Conservation (phyloP, 495 filamentous ascomycete genomes). For the Aspergillus sclerotiicarbonarius region DNA sequence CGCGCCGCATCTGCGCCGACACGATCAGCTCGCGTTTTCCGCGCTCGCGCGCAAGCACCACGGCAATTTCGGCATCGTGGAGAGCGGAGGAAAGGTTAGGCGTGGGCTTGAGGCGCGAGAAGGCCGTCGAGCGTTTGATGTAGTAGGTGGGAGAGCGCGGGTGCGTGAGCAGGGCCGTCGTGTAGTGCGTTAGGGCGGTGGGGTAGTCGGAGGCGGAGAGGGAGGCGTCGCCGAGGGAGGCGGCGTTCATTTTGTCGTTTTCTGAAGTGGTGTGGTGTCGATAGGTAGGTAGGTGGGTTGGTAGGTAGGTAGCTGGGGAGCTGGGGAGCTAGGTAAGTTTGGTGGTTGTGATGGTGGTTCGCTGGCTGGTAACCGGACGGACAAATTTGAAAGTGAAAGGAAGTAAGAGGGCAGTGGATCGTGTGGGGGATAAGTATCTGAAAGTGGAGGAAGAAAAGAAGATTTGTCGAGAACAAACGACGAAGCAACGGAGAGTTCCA, state of each 20-base stretch:
- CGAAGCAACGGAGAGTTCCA: too few species aligned
- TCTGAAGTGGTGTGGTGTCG: not conserved
- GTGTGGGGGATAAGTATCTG: not conserved
- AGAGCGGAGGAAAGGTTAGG: conserved; percentile 59
- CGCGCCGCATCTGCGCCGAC: conserved; percentile 77
- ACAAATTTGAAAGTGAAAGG: not conserved
- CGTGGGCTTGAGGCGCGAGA: conserved; percentile 59
- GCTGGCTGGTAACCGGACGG: not conserved
- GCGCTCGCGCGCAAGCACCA: conserved; percentile 66
- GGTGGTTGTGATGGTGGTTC: not conserved
- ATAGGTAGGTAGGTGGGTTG: not conserved
- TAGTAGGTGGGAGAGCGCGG: conserved; percentile 78
- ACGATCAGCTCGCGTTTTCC: conserved; percentile 78
- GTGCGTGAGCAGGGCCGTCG: conserved; percentile 64
- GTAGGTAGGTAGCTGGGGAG: not conserved
- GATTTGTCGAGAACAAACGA: too few species aligned
- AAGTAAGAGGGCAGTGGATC: not conserved
- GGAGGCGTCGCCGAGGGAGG: conserved; percentile 62
- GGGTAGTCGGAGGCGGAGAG: conserved; percentile 60
- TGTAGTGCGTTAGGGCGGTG: conserved; percentile 68
- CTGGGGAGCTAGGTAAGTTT: not conserved
- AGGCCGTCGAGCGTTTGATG: conserved; percentile 81
- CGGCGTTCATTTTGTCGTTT: conserved; percentile 53
- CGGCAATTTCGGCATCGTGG: conserved; percentile 75
- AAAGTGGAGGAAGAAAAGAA: not conserved